A percentile compares a stretch with the other conserved stretches of the same genome.
These are phyloP conservation scores for Jamesozyma rosinii DNA, from an alignment of 805 yeast genomes.

Conservation along the genomic window DNA sequence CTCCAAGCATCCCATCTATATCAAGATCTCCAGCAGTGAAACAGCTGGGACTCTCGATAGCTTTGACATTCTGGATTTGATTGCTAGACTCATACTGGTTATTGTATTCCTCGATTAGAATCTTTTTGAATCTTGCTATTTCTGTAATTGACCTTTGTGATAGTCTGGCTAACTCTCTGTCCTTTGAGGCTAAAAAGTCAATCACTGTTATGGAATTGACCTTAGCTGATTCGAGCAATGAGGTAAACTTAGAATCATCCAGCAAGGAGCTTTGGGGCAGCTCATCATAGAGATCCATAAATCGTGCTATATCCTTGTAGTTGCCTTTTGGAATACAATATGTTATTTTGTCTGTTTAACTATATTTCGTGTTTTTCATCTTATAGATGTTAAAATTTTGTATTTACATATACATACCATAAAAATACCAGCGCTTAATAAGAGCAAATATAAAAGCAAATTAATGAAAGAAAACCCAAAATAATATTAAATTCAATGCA, in stretches of 20 bases:
- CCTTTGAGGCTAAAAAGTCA: slow-evolving; percentile 35
- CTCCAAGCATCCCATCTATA: slow-evolving; percentile 43
- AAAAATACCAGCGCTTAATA: too few species aligned
- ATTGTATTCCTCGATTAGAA: slow-evolving; percentile 13
- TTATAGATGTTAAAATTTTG: too few species aligned
- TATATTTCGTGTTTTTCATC: background rate
- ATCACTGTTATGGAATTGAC: slow-evolving; percentile 30
- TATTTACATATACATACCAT: too few species aligned
- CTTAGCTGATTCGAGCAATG: slow-evolving; percentile 24
- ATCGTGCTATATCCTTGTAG: background rate
- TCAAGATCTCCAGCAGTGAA: slow-evolving; percentile 47
- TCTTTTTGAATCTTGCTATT: slow-evolving; percentile 19
- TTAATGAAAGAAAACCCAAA: too few species aligned
- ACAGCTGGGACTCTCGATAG: background rate
- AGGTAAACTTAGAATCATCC: slow-evolving; percentile 27
- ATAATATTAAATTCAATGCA: too few species aligned
- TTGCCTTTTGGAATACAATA: background rate
- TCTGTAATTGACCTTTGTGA: slow-evolving; percentile 31
- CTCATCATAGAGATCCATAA: slow-evolving; percentile 38
- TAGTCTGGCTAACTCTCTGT: slow-evolving; percentile 29
- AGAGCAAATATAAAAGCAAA: too few species aligned
- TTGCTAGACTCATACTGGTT: slow-evolving; percentile 7
- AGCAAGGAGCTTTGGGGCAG: slow-evolving; percentile 32
- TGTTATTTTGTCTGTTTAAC: background rate
- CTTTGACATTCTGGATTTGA: background rate